phyloP scores from a whole-genome alignment of 176 grass and related monocot genomes.

The Avena eriantha region DNA sequence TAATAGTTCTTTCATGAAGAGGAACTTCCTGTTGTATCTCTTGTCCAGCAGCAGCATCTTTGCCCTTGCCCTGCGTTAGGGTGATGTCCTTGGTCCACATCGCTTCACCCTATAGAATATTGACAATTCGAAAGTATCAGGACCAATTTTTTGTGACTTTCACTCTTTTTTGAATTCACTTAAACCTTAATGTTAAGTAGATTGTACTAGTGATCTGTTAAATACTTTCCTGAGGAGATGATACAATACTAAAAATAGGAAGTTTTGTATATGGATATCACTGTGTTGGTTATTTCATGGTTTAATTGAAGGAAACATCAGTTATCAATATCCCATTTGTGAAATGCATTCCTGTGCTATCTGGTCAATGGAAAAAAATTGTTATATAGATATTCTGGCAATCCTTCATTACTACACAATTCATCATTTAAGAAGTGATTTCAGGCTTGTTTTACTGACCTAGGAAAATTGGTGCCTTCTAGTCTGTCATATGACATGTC shows the following conservation, averaged over 20 bases:
- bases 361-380: neutral
- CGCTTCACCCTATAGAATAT: neutral
- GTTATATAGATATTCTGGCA: neutral
- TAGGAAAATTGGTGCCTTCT: neutral
- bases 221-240: neutral
- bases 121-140: neutral
- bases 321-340: neutral
- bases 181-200: neutral
- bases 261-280: neutral
- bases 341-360: neutral
- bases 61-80: neutral
- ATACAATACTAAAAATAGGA: neutral
- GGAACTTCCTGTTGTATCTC: neutral
- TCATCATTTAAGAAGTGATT: neutral
- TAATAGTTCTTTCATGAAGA: neutral
- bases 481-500: neutral
- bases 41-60: neutral
- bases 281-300: neutral
- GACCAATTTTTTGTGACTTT: neutral
- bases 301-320: neutral
- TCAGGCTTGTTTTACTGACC: constrained; percentile 5
- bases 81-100: neutral
- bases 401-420: neutral
- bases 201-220: neutral
- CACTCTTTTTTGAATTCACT: neutral